Base-by-base conservation (phyloP, 108 stramenopile genomes). In the Skeletonema menzelii region DNA sequence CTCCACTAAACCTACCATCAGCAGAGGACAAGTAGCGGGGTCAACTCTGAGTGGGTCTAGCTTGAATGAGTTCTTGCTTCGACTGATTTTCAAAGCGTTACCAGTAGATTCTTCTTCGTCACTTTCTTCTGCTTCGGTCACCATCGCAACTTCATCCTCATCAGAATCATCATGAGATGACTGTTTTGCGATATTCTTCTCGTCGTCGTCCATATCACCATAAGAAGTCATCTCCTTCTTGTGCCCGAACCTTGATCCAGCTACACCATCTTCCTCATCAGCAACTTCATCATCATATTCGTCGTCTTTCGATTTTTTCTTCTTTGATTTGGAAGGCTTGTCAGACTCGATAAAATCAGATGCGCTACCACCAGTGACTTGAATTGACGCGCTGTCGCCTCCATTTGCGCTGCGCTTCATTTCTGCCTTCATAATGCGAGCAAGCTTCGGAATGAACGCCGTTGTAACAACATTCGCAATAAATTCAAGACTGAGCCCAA, bases 1-100 rank as follows among this genome's bases (percentile, higher is more conserved):
- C 85, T 98, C 97, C 0, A 95, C 97, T 1, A 97, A 70, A 7
- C 94, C 95, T n/a, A 98, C 95, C 97, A 99, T 97, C 26, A 99
- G 90, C n/a, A 99, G 77, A 40, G 97, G 96, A 15, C 97, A 90
- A 20, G 90, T 76, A 27, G 92, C 77, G 19, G 92, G 91, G 68
- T 93, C 93, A 24, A 93, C 88, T 26, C 84, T 73, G 11, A 94
- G 65, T 8, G 90, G 87, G 15, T 76, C 82, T 17, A 94, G 63
- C 31, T 74, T 70, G 44, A 96, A 74, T 10, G 80, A 67, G 68
- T 93, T 93, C 26, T 65, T 72, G 22, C 67, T 75, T 35, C 70
- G 65, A 38, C 90, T 80, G 20, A 89, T 81, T 66, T 72, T 79
- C 11, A 78, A 67, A 49, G 82, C 37, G 42, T 74, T 82, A 27